Evolutionary conservation across 257 asterid species (phyloP), one percentile per base, ranked within the genome.

Genomic region (Knoxia roxburghii): DNA sequence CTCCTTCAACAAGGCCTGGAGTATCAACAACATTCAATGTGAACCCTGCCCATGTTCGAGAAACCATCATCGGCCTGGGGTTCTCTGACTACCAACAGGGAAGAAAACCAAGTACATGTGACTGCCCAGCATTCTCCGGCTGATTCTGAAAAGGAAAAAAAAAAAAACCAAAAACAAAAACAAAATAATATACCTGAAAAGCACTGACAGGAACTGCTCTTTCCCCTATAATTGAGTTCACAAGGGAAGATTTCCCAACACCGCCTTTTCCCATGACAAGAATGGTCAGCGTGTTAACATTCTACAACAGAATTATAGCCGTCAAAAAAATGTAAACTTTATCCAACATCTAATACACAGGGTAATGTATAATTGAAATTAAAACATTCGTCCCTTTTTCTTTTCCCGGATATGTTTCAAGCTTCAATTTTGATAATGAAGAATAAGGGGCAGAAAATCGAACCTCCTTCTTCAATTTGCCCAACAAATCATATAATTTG

Each of bases 181-280:
- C n/a, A n/a, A n/a, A n/a, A n/a, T n/a, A n/a, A 51, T 12, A 54
- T 78, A 90, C 99, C 98, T 90, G 98, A 70, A 94, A 94, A 77
- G 98, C 96, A 75, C 99, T 86, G 71, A 87, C 91, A 73, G 96
- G 74, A 60, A 89, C 98, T 64, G 83, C 95, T 81, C 96, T 86
- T 72, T 94, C 99, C 37, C 96, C 96, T 6, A 94, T 70, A 50
- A 94, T 82, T 24, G 99, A 94, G 72, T 94, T 94, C 72, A 94
- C 84, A 7, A 93, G 85, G 46, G 99, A 94, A 45, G 99, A 94
- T 81, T 94, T 94, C 56, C 99, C 99, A 67, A 94, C 98, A 59
- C 99, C 99, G 0, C 98, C 91, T 85, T 94, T 94, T 68, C 99
- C 99, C 96, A 90, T 87, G 66, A 94, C 95, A 64, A 94, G 90